A percentile compares a stretch with the other conserved stretches of the same genome.
Evolutionary conservation across 192 early-diverging fungal genomes (phyloP).

Genomic region (Geosiphon pyriformis): DNA sequence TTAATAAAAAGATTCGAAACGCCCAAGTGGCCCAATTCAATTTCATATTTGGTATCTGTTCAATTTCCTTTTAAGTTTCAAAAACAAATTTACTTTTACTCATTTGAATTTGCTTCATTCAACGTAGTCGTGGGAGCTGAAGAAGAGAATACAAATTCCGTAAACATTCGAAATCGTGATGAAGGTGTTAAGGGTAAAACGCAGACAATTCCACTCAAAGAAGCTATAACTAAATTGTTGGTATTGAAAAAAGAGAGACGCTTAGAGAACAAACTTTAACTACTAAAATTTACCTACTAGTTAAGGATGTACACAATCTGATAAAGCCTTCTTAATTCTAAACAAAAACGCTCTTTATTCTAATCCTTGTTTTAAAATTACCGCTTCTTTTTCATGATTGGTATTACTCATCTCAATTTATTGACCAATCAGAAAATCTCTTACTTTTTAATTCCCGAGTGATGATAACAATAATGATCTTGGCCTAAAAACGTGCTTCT

Average conservation of each 20-base stretch:
- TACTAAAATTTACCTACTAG: too few species aligned
- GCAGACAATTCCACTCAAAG: constrained; percentile 67
- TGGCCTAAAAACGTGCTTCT: too few species aligned
- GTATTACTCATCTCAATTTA: too few species aligned
- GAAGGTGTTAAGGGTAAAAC: constrained; percentile 81
- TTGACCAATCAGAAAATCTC: too few species aligned
- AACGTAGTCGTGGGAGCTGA: constrained; percentile 78
- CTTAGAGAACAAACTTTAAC: constrained; percentile 55
- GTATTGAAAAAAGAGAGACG: constrained; percentile 61
- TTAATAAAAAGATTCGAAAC: constrained; percentile 98
- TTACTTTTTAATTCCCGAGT: too few species aligned
- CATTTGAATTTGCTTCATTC: neutral
- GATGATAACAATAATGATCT: too few species aligned
- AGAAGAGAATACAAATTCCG: constrained; percentile 68
- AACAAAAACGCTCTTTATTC: too few species aligned
- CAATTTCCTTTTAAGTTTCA: neutral
- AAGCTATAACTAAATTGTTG: constrained; percentile 63
- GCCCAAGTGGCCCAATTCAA: constrained; percentile 92
- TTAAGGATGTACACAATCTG: too few species aligned
- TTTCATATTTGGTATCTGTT: constrained; percentile 71
- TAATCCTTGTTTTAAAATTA: too few species aligned
- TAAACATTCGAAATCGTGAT: constrained; percentile 89
- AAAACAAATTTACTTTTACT: neutral
- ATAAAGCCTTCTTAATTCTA: too few species aligned
- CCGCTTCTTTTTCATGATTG: too few species aligned